Evolutionary conservation across 768 basidiomycete genomes (phyloP), one percentile per base, ranked within the genome.

Genomic region (Gloeopeniophorella convolvens): DNA sequence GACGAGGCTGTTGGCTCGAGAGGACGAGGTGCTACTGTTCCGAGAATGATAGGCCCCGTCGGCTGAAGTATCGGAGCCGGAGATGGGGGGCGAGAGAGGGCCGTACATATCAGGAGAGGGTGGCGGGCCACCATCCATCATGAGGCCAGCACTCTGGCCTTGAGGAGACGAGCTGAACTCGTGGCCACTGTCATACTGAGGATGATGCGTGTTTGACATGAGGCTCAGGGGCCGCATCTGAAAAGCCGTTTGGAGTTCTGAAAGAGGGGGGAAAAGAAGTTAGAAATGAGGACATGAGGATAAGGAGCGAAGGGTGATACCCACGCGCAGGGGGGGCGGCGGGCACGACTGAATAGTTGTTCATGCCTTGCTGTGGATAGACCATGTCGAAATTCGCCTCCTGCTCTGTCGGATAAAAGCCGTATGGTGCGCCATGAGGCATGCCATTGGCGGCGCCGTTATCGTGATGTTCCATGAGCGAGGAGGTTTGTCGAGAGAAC

Each of bases 61-160:
- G 60, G 75, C 85, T 63, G 88, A 89, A 65, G 85, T 86, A 70
- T 90, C 88, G 71, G 88, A 89, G 72, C 87, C 87, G 73, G 87
- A 89, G 65, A 88, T 74, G 70, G 84, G 85, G 65, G 88, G 88
- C 49, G 86, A 88, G 61, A 89, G 72, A 65, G 87, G 82, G 72
- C 86, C 85, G 69, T 89, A 89, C 70, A 85, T 78, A 71, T 83
- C 78, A 68, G 85, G 79, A 56, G 82, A 82, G 63, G 87, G 83
- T 63, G 88, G 84, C 60, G 87, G 66, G 54, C 70, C 57, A 50
- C 46, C 26, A 3, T 59, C 46, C 31, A 58, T 50, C 42, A 54
- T 41, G 43, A 58, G 49, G 40, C 48, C 49, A 18, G 57, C 46
- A 41, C 39, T 56, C 49, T 58, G 57, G 32, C 54, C 43, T 23